phyloP scores from a whole-genome alignment of 1,139 yeast genomes.

The Arxiozyma slooffiae region DNA sequence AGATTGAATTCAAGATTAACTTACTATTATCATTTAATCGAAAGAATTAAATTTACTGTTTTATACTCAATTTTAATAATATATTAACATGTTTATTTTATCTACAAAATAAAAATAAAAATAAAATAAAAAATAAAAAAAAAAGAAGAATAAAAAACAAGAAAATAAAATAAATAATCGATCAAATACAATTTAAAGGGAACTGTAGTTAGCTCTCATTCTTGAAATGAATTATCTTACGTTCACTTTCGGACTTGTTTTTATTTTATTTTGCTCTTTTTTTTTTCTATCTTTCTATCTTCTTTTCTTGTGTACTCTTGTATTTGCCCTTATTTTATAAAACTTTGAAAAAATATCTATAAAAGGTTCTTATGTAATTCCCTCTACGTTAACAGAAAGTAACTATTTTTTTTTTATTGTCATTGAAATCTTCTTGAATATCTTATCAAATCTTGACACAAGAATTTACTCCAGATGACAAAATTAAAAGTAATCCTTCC shows the following conservation, averaged over 20 bases:
- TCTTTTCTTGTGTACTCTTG: background rate
- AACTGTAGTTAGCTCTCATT: background rate
- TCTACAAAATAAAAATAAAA: conserved; percentile 3
- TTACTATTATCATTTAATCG: background rate
- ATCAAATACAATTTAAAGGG: background rate
- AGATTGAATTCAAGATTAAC: background rate
- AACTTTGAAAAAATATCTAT: background rate
- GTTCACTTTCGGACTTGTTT: background rate
- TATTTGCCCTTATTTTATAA: background rate
- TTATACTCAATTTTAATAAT: conserved; percentile 1
- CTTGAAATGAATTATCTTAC: background rate
- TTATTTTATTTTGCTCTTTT: background rate
- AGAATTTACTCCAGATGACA: too few species aligned
- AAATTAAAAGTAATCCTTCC: too few species aligned
- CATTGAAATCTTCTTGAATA: too few species aligned
- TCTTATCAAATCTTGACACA: too few species aligned
- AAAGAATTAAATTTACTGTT: background rate
- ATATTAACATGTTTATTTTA: conserved; percentile 2
- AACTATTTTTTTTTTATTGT: background rate
- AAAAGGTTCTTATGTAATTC: background rate
- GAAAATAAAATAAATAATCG: background rate
- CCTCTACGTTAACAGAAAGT: too few species aligned
- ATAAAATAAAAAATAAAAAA: conserved; percentile 3
- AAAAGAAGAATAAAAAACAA: background rate
- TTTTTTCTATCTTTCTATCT: background rate